A percentile compares a stretch with the other conserved stretches of the same genome.
Conservation (phyloP, 202 grass and related monocot genomes). For the Zizania palustris region DNA sequence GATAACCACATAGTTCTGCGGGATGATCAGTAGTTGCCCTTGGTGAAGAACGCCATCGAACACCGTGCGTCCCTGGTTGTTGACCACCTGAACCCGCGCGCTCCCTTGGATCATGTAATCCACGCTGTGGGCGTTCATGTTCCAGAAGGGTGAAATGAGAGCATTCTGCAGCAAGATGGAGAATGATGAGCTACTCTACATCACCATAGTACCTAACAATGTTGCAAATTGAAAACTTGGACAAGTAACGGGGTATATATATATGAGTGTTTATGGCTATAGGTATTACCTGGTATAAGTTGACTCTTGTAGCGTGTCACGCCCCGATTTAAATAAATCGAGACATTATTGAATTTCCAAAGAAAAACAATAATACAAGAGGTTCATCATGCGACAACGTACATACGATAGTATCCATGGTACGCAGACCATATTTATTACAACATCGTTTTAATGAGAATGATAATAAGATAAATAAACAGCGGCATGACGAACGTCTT, state of each 20-base stretch:
- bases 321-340: no score
- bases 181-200: background rate
- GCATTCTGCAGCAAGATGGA: background rate
- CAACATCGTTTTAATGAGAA: no score
- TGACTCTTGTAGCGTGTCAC: background rate
- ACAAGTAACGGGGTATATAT: background rate
- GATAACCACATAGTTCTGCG: background rate
- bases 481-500: no score
- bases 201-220: background rate
- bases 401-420: no score
- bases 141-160: background rate
- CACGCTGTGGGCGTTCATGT: background rate
- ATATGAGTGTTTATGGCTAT: no score
- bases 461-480: no score
- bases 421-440: no score
- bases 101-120: background rate
- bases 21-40: background rate
- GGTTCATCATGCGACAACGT: no score
- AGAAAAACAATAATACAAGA: no score
- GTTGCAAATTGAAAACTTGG: background rate
- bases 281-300: background rate
- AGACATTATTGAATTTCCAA: no score
- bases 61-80: background rate
- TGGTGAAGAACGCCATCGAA: background rate
- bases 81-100: background rate